Base-by-base conservation (phyloP, 1,284 basidiomycete genomes). In the Malassezia pachydermatis region DNA sequence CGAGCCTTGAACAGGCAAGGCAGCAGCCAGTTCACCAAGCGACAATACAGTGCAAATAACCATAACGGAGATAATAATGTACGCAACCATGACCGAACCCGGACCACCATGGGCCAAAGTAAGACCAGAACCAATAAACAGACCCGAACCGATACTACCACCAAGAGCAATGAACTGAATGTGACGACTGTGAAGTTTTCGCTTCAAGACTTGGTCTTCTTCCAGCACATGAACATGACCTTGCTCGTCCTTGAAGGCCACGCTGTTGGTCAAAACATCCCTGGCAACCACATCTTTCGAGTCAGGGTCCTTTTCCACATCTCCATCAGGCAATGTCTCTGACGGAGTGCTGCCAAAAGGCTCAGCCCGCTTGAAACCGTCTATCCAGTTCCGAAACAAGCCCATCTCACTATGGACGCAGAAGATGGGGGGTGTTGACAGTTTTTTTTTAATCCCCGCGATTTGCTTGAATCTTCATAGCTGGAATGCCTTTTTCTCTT, bases 31-130 rank as follows among this genome's bases (percentile, higher is more conserved):
- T 54, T 68, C 66, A 57, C 66, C 66, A 9, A 69, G 62, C 34
- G 69, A 66, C 64, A 74, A 70, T 44, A 75, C 67, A 43, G 67
- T 59, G 54, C 62, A 69, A 44, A 69, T 72, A 17, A 78, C 56
- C 55, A 72, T 64, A 45, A 64, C 34, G 45, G 65, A 63, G 38
- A 69, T 54, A 22, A 72, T 52, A 32, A 66, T 54, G 41, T 62
- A 63, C 33, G 65, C 70, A 47, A 72, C 59, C 45, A 72, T 63
- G 41, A 57, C 73, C 63, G 69, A 72, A 36, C 72, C 75, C 11
- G 77, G 77, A 20, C 78, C 78, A 59, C 77, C 78, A 7, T 54
- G 66, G n/a, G 58, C 50, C 5, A 78, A 73, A 7, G 76, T 75
- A 24, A 58, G 55, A 34, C 76, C 77, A 16, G 74, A 74, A 54